Base-by-base conservation (phyloP, 768 basidiomycete species). In the Rhizopogon vulgaris region DNA sequence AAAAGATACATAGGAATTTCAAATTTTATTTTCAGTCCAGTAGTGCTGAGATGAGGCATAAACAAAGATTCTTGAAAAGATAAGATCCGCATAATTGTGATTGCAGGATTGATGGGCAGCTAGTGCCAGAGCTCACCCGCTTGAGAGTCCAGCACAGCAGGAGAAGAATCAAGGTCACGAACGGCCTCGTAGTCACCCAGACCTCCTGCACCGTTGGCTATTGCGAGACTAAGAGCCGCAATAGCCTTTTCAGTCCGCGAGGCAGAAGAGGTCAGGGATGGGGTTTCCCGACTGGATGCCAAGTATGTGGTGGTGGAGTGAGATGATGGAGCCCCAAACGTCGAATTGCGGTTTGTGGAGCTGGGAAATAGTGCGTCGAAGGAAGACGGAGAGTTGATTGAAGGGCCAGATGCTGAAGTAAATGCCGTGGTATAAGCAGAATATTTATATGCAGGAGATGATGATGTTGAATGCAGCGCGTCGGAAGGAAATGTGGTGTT, bases 141-240 rank as follows among this genome's bases (percentile, higher is more conserved):
- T 53, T 79, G 71, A 48, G 71, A 72, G 52, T 69, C 73, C 45
- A 78, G 76, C 53, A 52, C 54, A 18, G 57, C 55, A 18, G 64
- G 57, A 51, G 49, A 50, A 52, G 65, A 56, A 41, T 79, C 69
- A 38, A 73, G 57, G 30, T 68, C 66, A 51, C 71, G 72, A 34
- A 80, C 68, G 1, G 77, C 73, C 49, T 71, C 69, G 51, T 84
- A 84, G 59, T 85, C 83, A 48, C 73, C 74, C 37, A 85, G 61
- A 25, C 80, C 75, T 5, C 78, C 82, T 9, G 82, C 82, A 38
- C 83, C 84, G 54, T 78, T 84, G 11, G 83, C 83, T 69, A 85
- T 74, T 15, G 80, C 82, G 3, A 85, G 65, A 30, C 71, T 73
- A 28, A 84, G 71, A 15, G 79, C 80, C 15, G 81, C 81, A 46